Percentiles rank a stretch among this genome's conserved stretches.
phyloP scores from a whole-genome alignment of 495 filamentous ascomycete genomes.

The Aspergillus cavernicola region DNA sequence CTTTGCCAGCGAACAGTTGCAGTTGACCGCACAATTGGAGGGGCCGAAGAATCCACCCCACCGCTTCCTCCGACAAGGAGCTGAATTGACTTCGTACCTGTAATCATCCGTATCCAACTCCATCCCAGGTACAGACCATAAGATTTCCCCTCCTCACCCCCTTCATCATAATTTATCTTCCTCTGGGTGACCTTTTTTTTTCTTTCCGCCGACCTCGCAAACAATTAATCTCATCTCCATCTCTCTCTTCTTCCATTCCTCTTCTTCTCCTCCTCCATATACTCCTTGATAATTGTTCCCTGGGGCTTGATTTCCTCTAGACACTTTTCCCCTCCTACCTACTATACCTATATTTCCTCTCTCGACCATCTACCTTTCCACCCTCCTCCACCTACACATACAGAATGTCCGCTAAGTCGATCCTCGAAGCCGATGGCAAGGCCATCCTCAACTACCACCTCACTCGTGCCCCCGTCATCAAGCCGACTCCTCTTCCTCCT shows the following conservation, averaged over 20 bases:
- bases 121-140: conserved; percentile 3
- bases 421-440: conserved; percentile 99
- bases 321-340: conserved; percentile 12
- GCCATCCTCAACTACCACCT: conserved; percentile 99
- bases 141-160: conserved; percentile 10
- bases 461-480: conserved; percentile 95
- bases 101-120: conserved; percentile 9
- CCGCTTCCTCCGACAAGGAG: not conserved
- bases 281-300: conserved; percentile 33
- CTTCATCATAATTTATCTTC: conserved; percentile 10
- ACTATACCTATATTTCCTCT: not conserved
- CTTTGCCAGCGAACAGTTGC: not conserved
- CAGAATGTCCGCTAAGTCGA: conserved; percentile 95
- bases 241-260: conserved; percentile 3
- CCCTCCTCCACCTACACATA: conserved; percentile 13
- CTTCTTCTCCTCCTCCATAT: conserved; percentile 19
- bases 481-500: conserved; percentile 87
- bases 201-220: conserved; percentile 12
- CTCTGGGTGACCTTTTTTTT: conserved; percentile 9
- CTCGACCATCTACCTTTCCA: conserved; percentile 4
- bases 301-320: conserved; percentile 19
- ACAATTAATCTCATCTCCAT: conserved; percentile 2
- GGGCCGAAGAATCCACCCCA: not conserved
- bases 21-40: not conserved
- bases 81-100: conserved; percentile 4